Conservation (phyloP, 1,139 yeast genomes). For the Taiozyma sp. region DNA sequence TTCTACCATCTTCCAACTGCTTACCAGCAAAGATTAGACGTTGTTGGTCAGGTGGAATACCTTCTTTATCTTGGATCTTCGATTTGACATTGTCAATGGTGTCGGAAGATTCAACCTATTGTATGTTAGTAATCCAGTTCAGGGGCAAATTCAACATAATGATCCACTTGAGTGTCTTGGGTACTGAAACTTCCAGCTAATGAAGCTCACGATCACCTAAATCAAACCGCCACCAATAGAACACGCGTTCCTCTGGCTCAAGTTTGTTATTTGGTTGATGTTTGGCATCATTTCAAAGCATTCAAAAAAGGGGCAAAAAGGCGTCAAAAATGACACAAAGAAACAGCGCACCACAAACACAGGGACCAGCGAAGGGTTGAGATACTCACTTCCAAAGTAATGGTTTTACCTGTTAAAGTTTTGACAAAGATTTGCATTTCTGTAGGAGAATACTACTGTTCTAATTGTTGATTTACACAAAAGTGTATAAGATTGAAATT, state of each 20-base stretch:
- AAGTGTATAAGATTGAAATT: slow-evolving; percentile 8
- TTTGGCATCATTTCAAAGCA: slow-evolving; percentile 1
- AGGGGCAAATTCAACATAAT: background rate
- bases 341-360: background rate
- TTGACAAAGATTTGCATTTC: slow-evolving; percentile 49
- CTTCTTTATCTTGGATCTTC: slow-evolving; percentile 88
- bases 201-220: background rate
- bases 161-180: slow-evolving; percentile 25
- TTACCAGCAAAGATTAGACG: slow-evolving; percentile 53
- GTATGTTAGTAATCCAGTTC: background rate
- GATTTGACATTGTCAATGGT: slow-evolving; percentile 86
- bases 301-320: slow-evolving; percentile 7
- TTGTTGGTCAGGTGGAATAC: slow-evolving; percentile 88
- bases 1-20: slow-evolving; percentile 67
- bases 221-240: background rate
- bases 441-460: slow-evolving; percentile 18
- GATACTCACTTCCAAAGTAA: slow-evolving; percentile 32
- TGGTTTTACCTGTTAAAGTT: slow-evolving; percentile 40
- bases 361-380: background rate
- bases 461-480: background rate
- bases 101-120: slow-evolving; percentile 78
- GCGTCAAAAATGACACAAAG: slow-evolving; percentile 14
- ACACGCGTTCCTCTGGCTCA: background rate
- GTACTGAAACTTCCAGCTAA: background rate
- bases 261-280: background rate